Conservation (phyloP, 1,139 yeast genomes). For the Arxiozyma telluris region DNA sequence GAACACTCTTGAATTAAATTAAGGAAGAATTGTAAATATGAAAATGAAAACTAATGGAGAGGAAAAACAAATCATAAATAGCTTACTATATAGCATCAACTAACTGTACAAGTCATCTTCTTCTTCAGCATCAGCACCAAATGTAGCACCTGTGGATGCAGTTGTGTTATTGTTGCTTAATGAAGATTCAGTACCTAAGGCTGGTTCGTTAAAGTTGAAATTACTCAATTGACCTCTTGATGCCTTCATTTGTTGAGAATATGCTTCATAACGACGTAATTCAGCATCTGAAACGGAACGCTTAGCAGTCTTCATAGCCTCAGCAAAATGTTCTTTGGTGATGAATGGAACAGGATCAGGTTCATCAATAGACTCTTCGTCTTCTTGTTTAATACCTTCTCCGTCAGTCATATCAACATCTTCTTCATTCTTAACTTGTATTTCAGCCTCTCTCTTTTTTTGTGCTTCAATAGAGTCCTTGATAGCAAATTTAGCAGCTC, state of each 20-base stretch:
- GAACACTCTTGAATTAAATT: background rate
- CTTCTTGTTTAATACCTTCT: conserved; percentile 40
- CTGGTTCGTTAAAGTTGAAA: conserved; percentile 58
- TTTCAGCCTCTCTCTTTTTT: conserved; percentile 43
- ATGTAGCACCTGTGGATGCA: conserved; percentile 35
- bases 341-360: conserved; percentile 89
- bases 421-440: conserved; percentile 39
- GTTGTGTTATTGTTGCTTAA: conserved; percentile 29
- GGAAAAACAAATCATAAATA: background rate
- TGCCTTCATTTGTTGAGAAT: conserved; percentile 92
- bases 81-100: conserved; percentile 4
- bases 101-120: conserved; percentile 91
- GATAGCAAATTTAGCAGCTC: conserved; percentile 97
- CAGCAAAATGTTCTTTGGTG: conserved; percentile 88
- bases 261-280: conserved; percentile 96
- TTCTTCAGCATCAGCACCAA: conserved; percentile 60
- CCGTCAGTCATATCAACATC: conserved; percentile 67
- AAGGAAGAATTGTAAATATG: background rate
- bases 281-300: conserved; percentile 96
- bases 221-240: conserved; percentile 87
- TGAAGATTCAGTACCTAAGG: conserved; percentile 35
- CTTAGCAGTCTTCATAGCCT: conserved; percentile 98
- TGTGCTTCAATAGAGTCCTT: conserved; percentile 94
- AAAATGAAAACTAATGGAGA: background rate
- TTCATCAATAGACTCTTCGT: conserved; percentile 44